phyloP scores from a whole-genome alignment of 2,329 filamentous ascomycete genomes.

The Emergomyces pasteurianus region DNA sequence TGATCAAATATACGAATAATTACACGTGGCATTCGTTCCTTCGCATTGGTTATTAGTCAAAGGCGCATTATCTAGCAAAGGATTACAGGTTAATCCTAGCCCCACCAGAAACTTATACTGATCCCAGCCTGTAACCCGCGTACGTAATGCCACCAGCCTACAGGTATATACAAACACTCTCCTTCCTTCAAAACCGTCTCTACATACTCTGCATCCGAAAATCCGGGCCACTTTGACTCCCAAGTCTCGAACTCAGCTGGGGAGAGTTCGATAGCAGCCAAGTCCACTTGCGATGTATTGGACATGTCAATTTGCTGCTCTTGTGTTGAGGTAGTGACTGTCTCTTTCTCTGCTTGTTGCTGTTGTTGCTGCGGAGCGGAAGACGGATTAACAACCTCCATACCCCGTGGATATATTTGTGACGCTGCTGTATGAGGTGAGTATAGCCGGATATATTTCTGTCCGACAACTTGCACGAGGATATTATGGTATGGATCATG shows the following conservation, averaged over 20 bases:
- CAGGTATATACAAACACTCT: slow-evolving; percentile 77
- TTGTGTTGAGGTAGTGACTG: slow-evolving; percentile 20
- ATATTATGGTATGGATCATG: slow-evolving; percentile 93
- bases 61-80: no score
- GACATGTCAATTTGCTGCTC: slow-evolving; percentile 71
- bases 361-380: neutral
- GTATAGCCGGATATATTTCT: slow-evolving; percentile 87
- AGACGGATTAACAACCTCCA: slow-evolving; percentile 20
- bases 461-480: slow-evolving; percentile 74
- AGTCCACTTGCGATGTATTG: slow-evolving; percentile 73
- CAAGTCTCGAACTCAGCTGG: slow-evolving; percentile 31
- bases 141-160: slow-evolving; percentile 98
- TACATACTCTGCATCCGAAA: slow-evolving; percentile 51
- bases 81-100: neutral
- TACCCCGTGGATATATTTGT: slow-evolving; percentile 29
- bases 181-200: slow-evolving; percentile 70
- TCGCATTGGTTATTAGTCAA: neutral
- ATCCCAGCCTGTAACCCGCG: slow-evolving; percentile 74
- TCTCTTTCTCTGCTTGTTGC: neutral
- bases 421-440: slow-evolving; percentile 48
- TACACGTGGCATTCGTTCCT: neutral
- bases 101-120: slow-evolving; percentile 96
- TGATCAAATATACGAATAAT: neutral
- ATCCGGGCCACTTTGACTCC: slow-evolving; percentile 40
- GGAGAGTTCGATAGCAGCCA: slow-evolving; percentile 54